Conservation (phyloP, 257 asterid genomes). For the Prunella vulgaris region DNA sequence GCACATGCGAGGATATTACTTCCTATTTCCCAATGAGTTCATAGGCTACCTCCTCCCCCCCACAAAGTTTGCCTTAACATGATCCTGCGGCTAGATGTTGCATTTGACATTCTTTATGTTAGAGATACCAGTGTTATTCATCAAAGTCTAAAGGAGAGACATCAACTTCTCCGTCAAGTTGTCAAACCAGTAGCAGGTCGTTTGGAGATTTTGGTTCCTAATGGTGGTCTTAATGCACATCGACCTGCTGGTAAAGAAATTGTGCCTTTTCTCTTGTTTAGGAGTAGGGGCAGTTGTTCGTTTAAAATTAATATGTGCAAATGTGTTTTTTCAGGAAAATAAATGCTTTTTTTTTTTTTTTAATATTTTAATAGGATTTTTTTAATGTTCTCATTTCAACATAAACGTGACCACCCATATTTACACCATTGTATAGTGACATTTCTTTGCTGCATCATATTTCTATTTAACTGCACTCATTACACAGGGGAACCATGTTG, state of each 20-base stretch:
- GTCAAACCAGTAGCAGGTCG: slow-evolving; percentile 75
- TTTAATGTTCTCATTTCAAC: background rate
- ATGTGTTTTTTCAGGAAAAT: background rate
- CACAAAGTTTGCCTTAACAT: slow-evolving; percentile 43
- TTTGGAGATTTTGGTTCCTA: slow-evolving; percentile 94
- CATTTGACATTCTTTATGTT: slow-evolving; percentile 86
- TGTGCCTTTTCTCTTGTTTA: slow-evolving; percentile 5
- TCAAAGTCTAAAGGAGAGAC: slow-evolving; percentile 88
- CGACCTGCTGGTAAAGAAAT: slow-evolving; percentile 60
- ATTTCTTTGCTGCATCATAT: background rate
- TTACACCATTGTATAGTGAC: slow-evolving; percentile 1
- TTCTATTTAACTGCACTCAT: slow-evolving; percentile 18
- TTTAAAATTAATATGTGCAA: background rate
- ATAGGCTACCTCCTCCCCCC: background rate
- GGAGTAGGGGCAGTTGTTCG: background rate
- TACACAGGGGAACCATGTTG: slow-evolving; percentile 73
- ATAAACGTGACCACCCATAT: background rate
- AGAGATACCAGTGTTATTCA: slow-evolving; percentile 98
- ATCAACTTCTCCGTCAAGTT: slow-evolving; percentile 63
- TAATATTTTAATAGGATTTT: background rate
- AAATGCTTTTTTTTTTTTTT: background rate
- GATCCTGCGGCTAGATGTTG: slow-evolving; percentile 58
- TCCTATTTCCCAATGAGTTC: slow-evolving; percentile 10
- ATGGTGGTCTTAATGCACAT: slow-evolving; percentile 62
- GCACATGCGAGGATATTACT: background rate